A percentile compares a stretch with the other conserved stretches of the same genome.
Evolutionary conservation across 108 stramenopile genomes (phyloP).

Genomic region (Epipyxis sp.): DNA sequence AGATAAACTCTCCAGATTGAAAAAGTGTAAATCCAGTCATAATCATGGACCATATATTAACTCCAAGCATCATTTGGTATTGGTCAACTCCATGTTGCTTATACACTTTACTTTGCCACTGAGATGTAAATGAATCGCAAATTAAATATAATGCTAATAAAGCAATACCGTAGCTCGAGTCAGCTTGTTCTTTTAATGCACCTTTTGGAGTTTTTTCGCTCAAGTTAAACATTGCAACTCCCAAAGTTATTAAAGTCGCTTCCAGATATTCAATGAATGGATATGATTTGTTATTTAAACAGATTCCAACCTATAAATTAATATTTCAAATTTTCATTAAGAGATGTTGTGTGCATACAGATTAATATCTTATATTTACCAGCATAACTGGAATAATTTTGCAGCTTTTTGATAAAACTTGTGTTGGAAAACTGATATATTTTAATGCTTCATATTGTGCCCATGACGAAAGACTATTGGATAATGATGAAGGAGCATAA

Average conservation of each 20-base stretch:
- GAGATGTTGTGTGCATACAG: not conserved
- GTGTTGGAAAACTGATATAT: slow-evolving; percentile 53
- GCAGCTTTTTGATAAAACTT: slow-evolving; percentile 54
- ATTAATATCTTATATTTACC: slow-evolving; percentile 32
- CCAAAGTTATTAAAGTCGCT: slow-evolving; percentile 48
- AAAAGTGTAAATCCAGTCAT: slow-evolving; percentile 35
- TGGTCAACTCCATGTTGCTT: slow-evolving; percentile 24
- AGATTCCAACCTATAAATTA: slow-evolving; percentile 22
- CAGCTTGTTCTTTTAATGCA: not conserved
- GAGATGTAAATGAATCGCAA: slow-evolving; percentile 56
- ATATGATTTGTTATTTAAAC: not conserved
- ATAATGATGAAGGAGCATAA: slow-evolving; percentile 50
- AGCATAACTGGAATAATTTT: slow-evolving; percentile 59
- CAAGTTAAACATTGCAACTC: slow-evolving; percentile 48
- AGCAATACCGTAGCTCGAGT: slow-evolving; percentile 10
- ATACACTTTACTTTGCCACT: slow-evolving; percentile 50
- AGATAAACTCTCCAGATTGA: slow-evolving; percentile 31
- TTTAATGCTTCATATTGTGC: slow-evolving; percentile 53
- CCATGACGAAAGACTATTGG: slow-evolving; percentile 50
- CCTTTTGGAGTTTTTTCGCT: slow-evolving; percentile 35
- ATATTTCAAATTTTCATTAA: not conserved
- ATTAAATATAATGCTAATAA: slow-evolving; percentile 45
- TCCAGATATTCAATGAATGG: slow-evolving; percentile 35
- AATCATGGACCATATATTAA: slow-evolving; percentile 51
- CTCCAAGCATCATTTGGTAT: slow-evolving; percentile 58